Conservation (phyloP, 2,329 filamentous ascomycete genomes). For the Cladophialophora exuberans region DNA sequence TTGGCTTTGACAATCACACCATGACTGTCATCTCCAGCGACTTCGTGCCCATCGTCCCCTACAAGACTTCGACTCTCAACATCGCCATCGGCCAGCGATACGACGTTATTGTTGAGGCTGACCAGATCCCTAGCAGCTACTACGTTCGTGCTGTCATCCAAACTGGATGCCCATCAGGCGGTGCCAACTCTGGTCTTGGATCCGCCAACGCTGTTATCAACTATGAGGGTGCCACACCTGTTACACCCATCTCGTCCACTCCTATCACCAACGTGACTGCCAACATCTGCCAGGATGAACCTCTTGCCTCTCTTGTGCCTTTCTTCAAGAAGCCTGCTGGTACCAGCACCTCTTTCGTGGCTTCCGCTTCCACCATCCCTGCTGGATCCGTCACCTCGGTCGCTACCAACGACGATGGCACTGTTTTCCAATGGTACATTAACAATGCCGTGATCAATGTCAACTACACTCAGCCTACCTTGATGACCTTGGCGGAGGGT, state of each 20-base stretch:
- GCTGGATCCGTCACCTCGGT: constrained; percentile 29
- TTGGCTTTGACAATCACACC: constrained; percentile 57
- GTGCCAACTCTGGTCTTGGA: constrained; percentile 29
- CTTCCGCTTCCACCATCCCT: constrained; percentile 31
- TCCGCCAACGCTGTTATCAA: constrained; percentile 33
- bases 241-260: constrained; percentile 18
- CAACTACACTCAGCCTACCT: constrained; percentile 38
- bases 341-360: constrained; percentile 33
- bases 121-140: constrained; percentile 27
- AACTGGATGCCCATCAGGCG: constrained; percentile 28
- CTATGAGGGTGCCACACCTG: constrained; percentile 34
- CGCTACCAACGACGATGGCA: constrained; percentile 31
- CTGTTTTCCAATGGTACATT: constrained; percentile 41
- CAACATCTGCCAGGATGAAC: constrained; percentile 35
- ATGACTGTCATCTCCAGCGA: constrained; percentile 52
- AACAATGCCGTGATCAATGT: constrained; percentile 40
- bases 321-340: constrained; percentile 32
- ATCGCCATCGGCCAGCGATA: constrained; percentile 49
- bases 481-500: constrained; percentile 26
- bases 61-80: constrained; percentile 42
- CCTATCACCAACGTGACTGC: constrained; percentile 27
- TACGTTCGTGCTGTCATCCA: constrained; percentile 33
- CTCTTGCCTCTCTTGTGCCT: constrained; percentile 34
- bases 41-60: constrained; percentile 31
- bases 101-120: constrained; percentile 38